Evolutionary conservation across 2,329 filamentous ascomycete genomes (phyloP).

Genomic region (Dactylella cylindrospora): DNA sequence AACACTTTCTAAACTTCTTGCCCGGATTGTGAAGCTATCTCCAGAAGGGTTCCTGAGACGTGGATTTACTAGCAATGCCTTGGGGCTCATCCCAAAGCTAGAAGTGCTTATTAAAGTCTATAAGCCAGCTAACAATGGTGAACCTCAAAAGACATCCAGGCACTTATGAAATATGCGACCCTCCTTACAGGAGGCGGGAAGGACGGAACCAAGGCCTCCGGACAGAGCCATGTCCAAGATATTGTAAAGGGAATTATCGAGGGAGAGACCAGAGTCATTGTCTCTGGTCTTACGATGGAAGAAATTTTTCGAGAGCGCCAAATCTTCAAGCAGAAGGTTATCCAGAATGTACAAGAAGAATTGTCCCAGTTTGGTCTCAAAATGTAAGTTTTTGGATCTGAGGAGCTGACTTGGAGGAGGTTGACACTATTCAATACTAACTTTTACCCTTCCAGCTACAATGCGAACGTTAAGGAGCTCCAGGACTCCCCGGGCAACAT

Average conservation of each 20-base stretch:
- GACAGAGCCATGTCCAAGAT: constrained; percentile 70
- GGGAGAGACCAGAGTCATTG: constrained; percentile 79
- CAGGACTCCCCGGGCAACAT: constrained; percentile 78
- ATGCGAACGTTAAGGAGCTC: constrained; percentile 81
- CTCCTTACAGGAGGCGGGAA: constrained; percentile 66
- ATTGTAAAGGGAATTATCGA: constrained; percentile 91
- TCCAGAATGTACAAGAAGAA: constrained; percentile 74
- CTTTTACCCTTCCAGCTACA: constrained; percentile 56
- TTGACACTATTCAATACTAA: too few species aligned
- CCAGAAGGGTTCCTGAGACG: too few species aligned
- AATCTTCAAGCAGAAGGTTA: constrained; percentile 74
- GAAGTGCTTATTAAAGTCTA: background rate
- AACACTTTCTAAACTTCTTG: too few species aligned
- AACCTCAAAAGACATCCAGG: constrained; percentile 55
- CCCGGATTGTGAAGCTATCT: too few species aligned
- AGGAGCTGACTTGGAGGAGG: background rate
- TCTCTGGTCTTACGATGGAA: constrained; percentile 89
- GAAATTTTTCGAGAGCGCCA: constrained; percentile 79
- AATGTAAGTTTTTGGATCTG: constrained; percentile 57
- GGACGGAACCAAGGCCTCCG: constrained; percentile 53
- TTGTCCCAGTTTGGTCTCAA: constrained; percentile 77
- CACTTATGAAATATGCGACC: constrained; percentile 79
- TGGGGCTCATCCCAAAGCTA: background rate
- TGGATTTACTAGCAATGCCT: too few species aligned
- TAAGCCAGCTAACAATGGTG: constrained; percentile 10